A percentile compares a stretch with the other conserved stretches of the same genome.
Conservation (phyloP, 441 rosid species). For the Macaranga tanarius region DNA sequence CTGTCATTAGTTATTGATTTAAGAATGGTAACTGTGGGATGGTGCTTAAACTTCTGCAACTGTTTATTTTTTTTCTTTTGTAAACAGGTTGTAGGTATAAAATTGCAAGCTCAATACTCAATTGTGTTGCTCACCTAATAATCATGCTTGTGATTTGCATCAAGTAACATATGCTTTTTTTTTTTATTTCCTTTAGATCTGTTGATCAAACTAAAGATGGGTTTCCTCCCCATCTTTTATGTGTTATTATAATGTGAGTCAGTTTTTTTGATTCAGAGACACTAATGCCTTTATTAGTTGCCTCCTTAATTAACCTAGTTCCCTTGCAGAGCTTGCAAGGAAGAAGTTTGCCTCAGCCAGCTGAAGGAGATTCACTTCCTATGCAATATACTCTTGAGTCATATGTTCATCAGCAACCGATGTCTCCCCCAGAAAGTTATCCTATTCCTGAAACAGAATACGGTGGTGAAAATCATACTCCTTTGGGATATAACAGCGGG, state of each 20-base stretch:
- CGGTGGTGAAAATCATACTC: conserved; percentile 28
- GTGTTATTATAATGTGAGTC: background rate
- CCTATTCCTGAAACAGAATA: conserved; percentile 43
- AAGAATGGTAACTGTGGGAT: background rate
- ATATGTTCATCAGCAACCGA: conserved; percentile 46
- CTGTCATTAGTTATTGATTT: background rate
- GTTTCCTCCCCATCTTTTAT: no score
- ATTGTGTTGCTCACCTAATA: background rate
- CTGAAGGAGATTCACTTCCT: conserved; percentile 30
- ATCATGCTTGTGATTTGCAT: background rate
- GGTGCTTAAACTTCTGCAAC: background rate
- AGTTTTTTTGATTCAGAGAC: background rate
- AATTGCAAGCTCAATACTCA: background rate
- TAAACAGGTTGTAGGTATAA: background rate
- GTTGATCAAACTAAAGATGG: no score
- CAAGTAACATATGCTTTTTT: background rate
- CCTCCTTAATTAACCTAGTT: background rate
- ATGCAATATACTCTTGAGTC: conserved; percentile 50
- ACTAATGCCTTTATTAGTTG: background rate
- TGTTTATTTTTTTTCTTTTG: background rate
- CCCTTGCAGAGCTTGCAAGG: conserved; percentile 51
- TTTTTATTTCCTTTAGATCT: background rate
- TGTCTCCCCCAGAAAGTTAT: conserved; percentile 53
- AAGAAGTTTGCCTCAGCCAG: conserved; percentile 29
- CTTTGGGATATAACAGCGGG: conserved; percentile 35